Evolutionary conservation across 179 eudicot genomes (phyloP), one percentile per base, ranked within the genome.

Genomic region (Corrigiola litoralis): DNA sequence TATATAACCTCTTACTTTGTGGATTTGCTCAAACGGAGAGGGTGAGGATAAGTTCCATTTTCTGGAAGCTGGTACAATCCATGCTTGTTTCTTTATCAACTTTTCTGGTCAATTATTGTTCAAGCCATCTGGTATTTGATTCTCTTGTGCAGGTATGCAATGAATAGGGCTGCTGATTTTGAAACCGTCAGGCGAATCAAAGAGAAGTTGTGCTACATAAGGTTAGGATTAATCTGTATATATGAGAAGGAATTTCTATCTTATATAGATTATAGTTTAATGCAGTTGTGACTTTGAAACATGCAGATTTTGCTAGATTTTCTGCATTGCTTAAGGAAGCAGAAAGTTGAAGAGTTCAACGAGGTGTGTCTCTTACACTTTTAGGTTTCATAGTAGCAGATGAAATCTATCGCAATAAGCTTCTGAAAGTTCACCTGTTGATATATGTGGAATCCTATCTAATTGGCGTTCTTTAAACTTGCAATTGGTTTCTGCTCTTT

Each of bases 181-280:
- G 99, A 94, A 83, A 90, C 90, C 68, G 99, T 86, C 34, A 88
- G 99, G 61, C 95, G 80, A 81, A 88, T 94, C 70, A 94, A 94
- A 80, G 99, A 94, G 76, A 94, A 94, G 87, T 86, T 94, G 65
- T 94, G 99, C 76, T 94, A 94, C 63, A 78, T 84, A 75, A 94
- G 99, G 99, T 90, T 58, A 69, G 51, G 45, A 59, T n/a, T 61
- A 34, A 37, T 56, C 52, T 50, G 32, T 55, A 21, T 47, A 0
- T 9, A 18, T 17, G 58, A 45, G 36, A 38, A 20, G 34, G 40
- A 25, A 45, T 46, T n/a, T n/a, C n/a, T 45, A 62, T 66, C 57
- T 73, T 27, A 58, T 68, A 45, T 29, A 37, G 27, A 37, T 41
- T 56, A 14, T 68, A 51, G 28, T 65, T 32, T 40, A 10, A 34